phyloP scores from a whole-genome alignment of 805 yeast species.

The Babjeviella inositovora region DNA sequence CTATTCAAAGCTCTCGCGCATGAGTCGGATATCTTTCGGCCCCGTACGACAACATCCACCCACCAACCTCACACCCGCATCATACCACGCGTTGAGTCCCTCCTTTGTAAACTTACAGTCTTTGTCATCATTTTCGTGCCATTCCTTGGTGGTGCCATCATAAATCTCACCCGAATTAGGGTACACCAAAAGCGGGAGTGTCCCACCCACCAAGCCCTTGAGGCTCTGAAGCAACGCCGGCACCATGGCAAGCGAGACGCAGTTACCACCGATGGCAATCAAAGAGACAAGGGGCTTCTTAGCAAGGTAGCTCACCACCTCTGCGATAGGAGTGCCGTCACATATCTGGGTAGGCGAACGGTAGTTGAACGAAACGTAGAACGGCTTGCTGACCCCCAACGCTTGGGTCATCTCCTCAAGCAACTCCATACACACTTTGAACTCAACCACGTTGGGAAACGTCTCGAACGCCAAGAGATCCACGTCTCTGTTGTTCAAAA shows the following conservation, averaged over 20 bases:
- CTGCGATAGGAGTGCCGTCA: slow-evolving; percentile 14
- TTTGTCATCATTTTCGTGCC: slow-evolving; percentile 13
- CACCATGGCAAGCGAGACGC: slow-evolving; percentile 33
- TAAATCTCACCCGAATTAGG: slow-evolving; percentile 69
- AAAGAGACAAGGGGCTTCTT: slow-evolving; percentile 8
- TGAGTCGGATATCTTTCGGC: slow-evolving; percentile 26
- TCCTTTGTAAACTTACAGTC: slow-evolving; percentile 16
- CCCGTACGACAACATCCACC: slow-evolving; percentile 73
- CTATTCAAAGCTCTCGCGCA: no score
- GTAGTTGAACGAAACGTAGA: slow-evolving; percentile 23
- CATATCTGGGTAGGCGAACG: slow-evolving; percentile 8
- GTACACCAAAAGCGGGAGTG: slow-evolving; percentile 33
- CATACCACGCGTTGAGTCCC: slow-evolving; percentile 17
- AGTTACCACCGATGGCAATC: slow-evolving; percentile 51
- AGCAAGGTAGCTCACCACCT: slow-evolving; percentile 4
- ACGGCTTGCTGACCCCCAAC: slow-evolving; percentile 15
- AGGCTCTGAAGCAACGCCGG: slow-evolving; percentile 19
- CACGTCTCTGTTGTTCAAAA: slow-evolving; percentile 19
- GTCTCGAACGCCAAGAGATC: slow-evolving; percentile 61
- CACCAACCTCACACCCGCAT: slow-evolving; percentile 26
- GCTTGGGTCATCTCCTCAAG: slow-evolving; percentile 10
- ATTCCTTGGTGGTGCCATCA: slow-evolving; percentile 25
- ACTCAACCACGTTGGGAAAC: slow-evolving; percentile 44
- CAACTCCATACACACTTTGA: slow-evolving; percentile 27
- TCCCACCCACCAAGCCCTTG: slow-evolving; percentile 6